Evolutionary conservation across 2,329 filamentous ascomycete species (phyloP).

Genomic region (Moelleriella libera): DNA sequence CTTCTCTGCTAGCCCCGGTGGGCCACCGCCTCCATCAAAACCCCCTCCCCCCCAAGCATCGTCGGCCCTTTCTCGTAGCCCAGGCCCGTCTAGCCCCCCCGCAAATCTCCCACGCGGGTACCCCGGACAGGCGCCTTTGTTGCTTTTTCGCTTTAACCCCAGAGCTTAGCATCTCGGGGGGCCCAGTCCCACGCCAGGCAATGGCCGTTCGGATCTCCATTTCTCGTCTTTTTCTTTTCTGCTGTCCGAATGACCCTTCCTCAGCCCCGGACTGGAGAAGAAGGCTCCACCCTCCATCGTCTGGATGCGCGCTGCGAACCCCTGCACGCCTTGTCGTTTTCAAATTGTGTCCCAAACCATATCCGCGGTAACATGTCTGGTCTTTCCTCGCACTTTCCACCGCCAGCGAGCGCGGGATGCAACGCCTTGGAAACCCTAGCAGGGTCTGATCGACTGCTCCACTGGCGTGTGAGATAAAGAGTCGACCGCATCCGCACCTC

Average conservation of each 20-base stretch:
- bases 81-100: slow-evolving; percentile 6
- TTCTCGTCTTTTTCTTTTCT: neutral
- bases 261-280: neutral
- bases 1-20: slow-evolving; percentile 13
- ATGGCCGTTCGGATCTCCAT: neutral
- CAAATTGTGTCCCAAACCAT: neutral
- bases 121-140: slow-evolving; percentile 13
- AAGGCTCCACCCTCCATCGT: neutral
- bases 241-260: neutral
- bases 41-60: neutral
- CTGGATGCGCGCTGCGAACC: neutral
- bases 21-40: slow-evolving; percentile 2
- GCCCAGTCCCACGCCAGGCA: neutral
- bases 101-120: slow-evolving; percentile 8
- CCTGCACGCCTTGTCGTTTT: neutral
- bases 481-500: slow-evolving; percentile 1
- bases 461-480: slow-evolving; percentile 4
- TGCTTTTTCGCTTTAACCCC: neutral
- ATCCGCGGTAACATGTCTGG: neutral
- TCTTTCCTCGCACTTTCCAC: neutral
- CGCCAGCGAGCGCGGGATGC: slow-evolving; percentile 1
- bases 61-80: slow-evolving; percentile 20
- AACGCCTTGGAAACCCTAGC: slow-evolving; percentile 1
- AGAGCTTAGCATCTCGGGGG: neutral
- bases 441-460: slow-evolving; percentile 1